Conservation (phyloP, 495 filamentous ascomycete genomes). For the Lasiosphaeria hispida region DNA sequence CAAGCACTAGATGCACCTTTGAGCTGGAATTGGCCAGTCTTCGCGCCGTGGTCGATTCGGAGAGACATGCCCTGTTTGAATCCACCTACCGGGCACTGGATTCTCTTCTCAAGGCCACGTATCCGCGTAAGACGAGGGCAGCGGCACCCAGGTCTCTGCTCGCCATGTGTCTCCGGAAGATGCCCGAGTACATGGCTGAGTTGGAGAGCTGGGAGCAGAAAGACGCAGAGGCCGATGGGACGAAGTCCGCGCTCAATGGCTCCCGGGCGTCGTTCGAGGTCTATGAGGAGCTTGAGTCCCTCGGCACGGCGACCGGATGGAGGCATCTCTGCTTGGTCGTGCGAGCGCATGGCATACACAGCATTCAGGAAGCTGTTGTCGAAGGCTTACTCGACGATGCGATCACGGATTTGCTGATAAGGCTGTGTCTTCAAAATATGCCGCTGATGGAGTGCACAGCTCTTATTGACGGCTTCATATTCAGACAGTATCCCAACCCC, state of each 20-base stretch:
- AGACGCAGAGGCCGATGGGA: slow-evolving; percentile 51
- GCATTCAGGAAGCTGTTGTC: slow-evolving; percentile 53
- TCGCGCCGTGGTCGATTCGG: slow-evolving; percentile 4
- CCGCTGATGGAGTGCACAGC: slow-evolving; percentile 41
- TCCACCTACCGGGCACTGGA: slow-evolving; percentile 48
- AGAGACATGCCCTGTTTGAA: slow-evolving; percentile 20
- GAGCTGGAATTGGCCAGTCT: slow-evolving; percentile 20
- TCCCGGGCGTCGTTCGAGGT: slow-evolving; percentile 47
- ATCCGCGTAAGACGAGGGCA: slow-evolving; percentile 5
- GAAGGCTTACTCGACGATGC: slow-evolving; percentile 45
- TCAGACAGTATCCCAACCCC: slow-evolving; percentile 39
- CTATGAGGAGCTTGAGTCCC: slow-evolving; percentile 64
- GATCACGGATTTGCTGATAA: slow-evolving; percentile 39
- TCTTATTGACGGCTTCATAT: slow-evolving; percentile 34
- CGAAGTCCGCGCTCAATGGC: slow-evolving; percentile 36
- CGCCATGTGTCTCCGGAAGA: slow-evolving; percentile 60
- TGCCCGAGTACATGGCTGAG: slow-evolving; percentile 61
- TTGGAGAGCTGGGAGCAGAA: slow-evolving; percentile 53
- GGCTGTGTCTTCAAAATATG: slow-evolving; percentile 38
- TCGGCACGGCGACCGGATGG: slow-evolving; percentile 63
- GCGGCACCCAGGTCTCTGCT: slow-evolving; percentile 50
- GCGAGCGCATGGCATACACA: slow-evolving; percentile 62
- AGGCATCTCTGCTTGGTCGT: slow-evolving; percentile 61
- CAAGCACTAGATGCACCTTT: slow-evolving; percentile 13
- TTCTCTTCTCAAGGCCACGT: slow-evolving; percentile 47